Conservation (phyloP, 257 asterid genomes). For the Eucommia ulmoides region DNA sequence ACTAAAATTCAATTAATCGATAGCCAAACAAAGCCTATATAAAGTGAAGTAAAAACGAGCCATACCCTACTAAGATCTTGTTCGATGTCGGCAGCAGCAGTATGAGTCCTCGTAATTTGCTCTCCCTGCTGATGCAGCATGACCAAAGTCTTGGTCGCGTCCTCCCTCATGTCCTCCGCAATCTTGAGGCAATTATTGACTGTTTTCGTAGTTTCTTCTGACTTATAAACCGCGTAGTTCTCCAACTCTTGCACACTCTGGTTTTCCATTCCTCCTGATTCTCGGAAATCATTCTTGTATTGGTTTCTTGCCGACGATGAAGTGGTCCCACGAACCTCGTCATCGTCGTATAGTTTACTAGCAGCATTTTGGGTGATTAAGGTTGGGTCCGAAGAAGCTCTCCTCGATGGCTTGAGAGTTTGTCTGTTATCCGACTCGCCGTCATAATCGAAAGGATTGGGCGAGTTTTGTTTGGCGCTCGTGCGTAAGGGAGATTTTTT, state of each 20-base stretch:
- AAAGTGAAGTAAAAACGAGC: too few species aligned
- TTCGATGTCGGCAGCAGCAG: conserved; percentile 80
- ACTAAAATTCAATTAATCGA: too few species aligned
- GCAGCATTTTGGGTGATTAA: conserved; percentile 20
- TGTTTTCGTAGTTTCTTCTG: conserved; percentile 71
- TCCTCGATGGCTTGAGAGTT: conserved; percentile 31
- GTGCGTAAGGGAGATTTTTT: conserved; percentile 51
- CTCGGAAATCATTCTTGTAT: conserved; percentile 58
- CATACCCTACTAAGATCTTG: conserved; percentile 90
- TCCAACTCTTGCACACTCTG: conserved; percentile 73
- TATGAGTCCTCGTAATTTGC: conserved; percentile 74
- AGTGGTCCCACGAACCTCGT: conserved; percentile 24
- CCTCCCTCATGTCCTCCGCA: conserved; percentile 88
- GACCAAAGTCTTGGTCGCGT: conserved; percentile 71
- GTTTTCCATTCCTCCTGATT: conserved; percentile 66
- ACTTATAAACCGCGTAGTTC: conserved; percentile 54
- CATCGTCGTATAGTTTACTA: conserved; percentile 65
- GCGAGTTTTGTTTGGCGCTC: conserved; percentile 34
- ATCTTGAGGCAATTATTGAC: conserved; percentile 72
- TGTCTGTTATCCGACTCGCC: conserved; percentile 44
- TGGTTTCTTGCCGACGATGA: conserved; percentile 40
- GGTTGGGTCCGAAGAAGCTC: conserved; percentile 55
- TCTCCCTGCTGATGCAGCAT: conserved; percentile 94
- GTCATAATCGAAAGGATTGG: conserved; percentile 81
- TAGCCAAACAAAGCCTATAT: too few species aligned